Evolutionary conservation across 169 alveolate species (phyloP), one percentile per base, ranked within the genome.

Genomic region (Plasmodium cynomolgi): DNA sequence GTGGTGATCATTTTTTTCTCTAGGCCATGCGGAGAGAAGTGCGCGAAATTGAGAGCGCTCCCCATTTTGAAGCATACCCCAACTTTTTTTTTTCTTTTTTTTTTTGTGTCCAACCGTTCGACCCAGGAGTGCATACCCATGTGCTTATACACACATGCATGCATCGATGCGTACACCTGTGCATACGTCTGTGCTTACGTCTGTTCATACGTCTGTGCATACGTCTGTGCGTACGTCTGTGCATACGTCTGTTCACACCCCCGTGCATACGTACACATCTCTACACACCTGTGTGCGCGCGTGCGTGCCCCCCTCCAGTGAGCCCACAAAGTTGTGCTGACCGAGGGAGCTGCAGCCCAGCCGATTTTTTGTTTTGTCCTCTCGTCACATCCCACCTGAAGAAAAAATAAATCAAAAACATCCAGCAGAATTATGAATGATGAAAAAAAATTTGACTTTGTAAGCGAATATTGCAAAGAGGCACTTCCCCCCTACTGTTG

Each of bases 361-460:
- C 37, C 37, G 31, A 68, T 68, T 33, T 26, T 68, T 68, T 68
- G 77, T 68, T 33, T 68, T 20, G 41, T 68, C 37, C 77, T 26
- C 37, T 23, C 7, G n/a, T 68, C 77, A 7, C 77, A 68, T 23
- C 77, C 23, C 15, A 68, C 6, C 37, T 37, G 29, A 79, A 79
- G 62, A 1, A 20, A 79, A 79, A 17, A 37, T 15, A 50, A 50
- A 50, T 1, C 23, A 15, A 1, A 50, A 50, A 13, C 62, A 13
- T 6, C 23, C 62, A 50, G 6, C 3, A 68, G n/a, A 86, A 86
- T 86, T 86, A 86, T 86, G 93, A 86, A 74, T 56, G 56, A 86
- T 86, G 93, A 86, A 8, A 71, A 86, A 81, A 75, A 56, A 54
- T 33, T 80, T 62, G 93, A 86, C 3, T 23, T 86, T 34, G 93